Conservation (phyloP, 208 protist species). For the Trypanosomatidae sp. region DNA sequence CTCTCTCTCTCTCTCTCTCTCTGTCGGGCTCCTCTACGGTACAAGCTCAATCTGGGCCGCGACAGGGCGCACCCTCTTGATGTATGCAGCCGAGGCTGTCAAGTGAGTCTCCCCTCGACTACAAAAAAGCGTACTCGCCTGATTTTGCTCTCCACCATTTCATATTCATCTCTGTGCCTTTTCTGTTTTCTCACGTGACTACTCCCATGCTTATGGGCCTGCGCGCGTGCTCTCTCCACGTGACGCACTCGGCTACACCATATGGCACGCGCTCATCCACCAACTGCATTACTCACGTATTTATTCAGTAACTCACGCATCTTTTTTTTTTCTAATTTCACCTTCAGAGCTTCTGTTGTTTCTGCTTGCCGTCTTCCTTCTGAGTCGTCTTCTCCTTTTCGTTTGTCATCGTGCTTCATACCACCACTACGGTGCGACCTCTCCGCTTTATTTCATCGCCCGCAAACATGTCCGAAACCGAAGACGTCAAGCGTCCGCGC, state of each 20-base stretch:
- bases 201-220: background rate
- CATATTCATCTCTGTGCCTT: background rate
- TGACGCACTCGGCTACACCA: too few relatives aligned
- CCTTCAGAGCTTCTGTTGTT: background rate
- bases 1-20: background rate
- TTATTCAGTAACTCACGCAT: background rate
- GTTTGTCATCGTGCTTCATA: background rate
- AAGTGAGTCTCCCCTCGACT: background rate
- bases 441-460: background rate
- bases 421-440: background rate
- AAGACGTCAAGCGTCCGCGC: slow-evolving; percentile 30
- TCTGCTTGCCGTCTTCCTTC: background rate
- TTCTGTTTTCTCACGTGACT: background rate
- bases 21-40: background rate
- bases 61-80: background rate
- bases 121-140: background rate
- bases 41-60: background rate
- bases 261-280: background rate
- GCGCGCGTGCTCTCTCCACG: background rate
- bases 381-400: background rate
- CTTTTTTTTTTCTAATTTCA: slow-evolving; percentile 15
- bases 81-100: background rate
- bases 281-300: background rate
- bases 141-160: background rate
- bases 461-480: slow-evolving; percentile 25